Percentiles rank a stretch among this genome's conserved stretches.
phyloP scores from a whole-genome alignment of 176 grass and related monocot genomes.

The Aechmea fasciata region DNA sequence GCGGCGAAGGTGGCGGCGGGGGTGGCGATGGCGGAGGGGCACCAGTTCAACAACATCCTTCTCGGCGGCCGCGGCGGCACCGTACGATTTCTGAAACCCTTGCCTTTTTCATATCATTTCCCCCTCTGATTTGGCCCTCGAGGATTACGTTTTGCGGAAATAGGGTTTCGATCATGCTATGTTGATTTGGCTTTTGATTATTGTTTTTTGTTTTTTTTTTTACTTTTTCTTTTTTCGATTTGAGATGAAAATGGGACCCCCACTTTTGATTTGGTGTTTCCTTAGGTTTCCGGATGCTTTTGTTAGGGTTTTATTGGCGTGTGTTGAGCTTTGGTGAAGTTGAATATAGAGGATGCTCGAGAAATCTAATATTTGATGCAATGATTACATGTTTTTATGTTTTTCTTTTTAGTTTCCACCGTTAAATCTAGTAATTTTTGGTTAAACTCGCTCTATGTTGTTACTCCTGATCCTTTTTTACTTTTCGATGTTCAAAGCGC shows the following conservation, averaged over 20 bases:
- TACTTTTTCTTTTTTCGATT: neutral
- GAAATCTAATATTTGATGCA: neutral
- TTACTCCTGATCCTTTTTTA: constrained; percentile 6
- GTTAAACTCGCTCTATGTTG: no score
- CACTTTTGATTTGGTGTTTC: no score
- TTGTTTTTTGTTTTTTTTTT: neutral
- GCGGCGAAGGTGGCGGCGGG: neutral
- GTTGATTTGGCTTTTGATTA: neutral
- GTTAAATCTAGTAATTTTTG: no score
- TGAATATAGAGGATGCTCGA: neutral
- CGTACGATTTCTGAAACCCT: constrained; percentile 26
- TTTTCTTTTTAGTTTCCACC: neutral
- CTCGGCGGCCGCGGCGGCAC: constrained; percentile 74
- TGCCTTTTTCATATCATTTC: neutral
- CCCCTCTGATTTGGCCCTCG: neutral
- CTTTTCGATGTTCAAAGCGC: neutral
- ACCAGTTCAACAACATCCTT: constrained; percentile 61
- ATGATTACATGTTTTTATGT: neutral
- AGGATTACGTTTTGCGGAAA: neutral
- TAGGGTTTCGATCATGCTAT: neutral
- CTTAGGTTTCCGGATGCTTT: neutral
- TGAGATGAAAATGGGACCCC: no score
- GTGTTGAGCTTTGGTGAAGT: neutral
- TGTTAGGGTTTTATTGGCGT: constrained; percentile 4
- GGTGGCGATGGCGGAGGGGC: constrained; percentile 45